Base-by-base conservation (phyloP, 306 rosid species). In the Rosa lucieae region DNA sequence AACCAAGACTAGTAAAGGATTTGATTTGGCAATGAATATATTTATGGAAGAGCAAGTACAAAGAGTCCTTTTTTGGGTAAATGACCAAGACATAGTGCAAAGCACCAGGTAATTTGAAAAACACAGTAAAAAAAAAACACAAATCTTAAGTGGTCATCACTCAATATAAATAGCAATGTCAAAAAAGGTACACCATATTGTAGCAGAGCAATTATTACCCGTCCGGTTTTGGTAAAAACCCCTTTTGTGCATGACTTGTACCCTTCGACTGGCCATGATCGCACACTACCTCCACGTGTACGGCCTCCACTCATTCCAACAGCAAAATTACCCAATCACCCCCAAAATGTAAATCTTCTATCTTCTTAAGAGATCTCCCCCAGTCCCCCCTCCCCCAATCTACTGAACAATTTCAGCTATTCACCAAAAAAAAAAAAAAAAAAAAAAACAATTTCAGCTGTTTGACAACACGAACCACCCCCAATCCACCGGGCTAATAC, bases 221-320 rank as follows among this genome's bases (percentile, higher is more conserved):
- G 10, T 78, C 82, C 79, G 68, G 59, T 77, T 76, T 43, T 44
- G 79, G 79, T n/a, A 63, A 76, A 65, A 63, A 13, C 6, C 14
- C 20, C 72, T 32, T 48, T 55, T 15, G 17, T 26, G 55, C 52
- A 23, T 26, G 2, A 61, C 32, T 17, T 59, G 32, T 46, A 14
- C 8, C 66, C 53, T 13, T 51, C 73, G 39, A 14, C 18, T 0
- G 65, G 35, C 39, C 73, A 35, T n/a, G 73, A 13, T 67, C 43
- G 0, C 52, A 37, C 62, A 49, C 53, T 32, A 1, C 76, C 67
- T 5, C 87, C 88, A 88, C 86, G 89, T 79, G 91, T 79, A 88
- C 86, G 85, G 85, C 2, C 73, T 4, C 17, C 39, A 69, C 59
- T 29, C 44, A 40, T 35, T 32, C 43, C 39, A 0, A 0, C 1